Evolutionary conservation across 1,284 basidiomycete genomes (phyloP).

Genomic region (Amylostereum areolatum): DNA sequence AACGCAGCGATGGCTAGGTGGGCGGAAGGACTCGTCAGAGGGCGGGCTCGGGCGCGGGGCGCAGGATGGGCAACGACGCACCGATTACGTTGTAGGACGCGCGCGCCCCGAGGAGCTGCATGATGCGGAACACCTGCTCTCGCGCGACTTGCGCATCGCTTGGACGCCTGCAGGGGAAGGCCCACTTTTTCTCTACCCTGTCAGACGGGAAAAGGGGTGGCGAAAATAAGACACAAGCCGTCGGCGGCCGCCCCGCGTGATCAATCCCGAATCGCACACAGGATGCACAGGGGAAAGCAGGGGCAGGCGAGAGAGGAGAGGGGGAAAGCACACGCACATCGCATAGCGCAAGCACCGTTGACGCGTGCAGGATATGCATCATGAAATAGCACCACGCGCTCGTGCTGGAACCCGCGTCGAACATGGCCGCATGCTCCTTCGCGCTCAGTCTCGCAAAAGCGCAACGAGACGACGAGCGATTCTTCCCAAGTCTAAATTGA

Average conservation of each 20-base stretch:
- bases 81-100: too few relatives aligned
- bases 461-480: conserved; percentile 60
- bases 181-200: too few relatives aligned
- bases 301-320: not conserved
- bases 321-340: conserved; percentile 37
- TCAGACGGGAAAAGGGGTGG: too few relatives aligned
- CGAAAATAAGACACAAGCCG: too few relatives aligned
- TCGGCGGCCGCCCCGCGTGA: not conserved
- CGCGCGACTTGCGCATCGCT: too few relatives aligned
- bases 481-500: conserved; percentile 50
- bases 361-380: conserved; percentile 66
- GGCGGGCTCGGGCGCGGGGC: too few relatives aligned
- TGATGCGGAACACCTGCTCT: too few relatives aligned
- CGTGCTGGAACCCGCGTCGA: conserved; percentile 68
- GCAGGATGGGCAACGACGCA: too few relatives aligned
- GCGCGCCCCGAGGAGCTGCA: too few relatives aligned
- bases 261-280: conserved; percentile 15
- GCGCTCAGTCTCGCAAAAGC: conserved; percentile 62
- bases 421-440: conserved; percentile 64
- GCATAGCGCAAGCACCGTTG: conserved; percentile 56
- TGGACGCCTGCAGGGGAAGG: too few relatives aligned
- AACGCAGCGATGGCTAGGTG: conserved; percentile 38
- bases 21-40: too few relatives aligned
- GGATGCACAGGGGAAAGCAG: not conserved
- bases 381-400: conserved; percentile 74